Evolutionary conservation across 441 rosid genomes (phyloP), one percentile per base, ranked within the genome.

Genomic region (Erysimum cheiri): DNA sequence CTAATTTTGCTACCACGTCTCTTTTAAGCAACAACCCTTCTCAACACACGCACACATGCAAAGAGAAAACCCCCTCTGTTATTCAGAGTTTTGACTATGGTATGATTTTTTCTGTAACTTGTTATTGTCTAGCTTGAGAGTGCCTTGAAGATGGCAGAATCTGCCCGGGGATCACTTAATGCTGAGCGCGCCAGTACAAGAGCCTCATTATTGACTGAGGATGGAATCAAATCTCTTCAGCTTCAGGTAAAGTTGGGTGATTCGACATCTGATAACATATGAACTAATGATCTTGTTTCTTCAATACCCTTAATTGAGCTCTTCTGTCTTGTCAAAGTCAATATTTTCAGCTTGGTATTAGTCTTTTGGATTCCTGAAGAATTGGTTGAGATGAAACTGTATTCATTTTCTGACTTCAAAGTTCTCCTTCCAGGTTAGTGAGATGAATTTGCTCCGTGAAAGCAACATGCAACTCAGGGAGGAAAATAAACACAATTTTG

Each of bases 401-500:
- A 63, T 56, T 56, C 15, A 28, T 63, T 50, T 49, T 48, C 68
- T 73, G 58, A 73, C 64, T 56, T 69, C 31, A 36, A 29, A 28
- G 57, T 68, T 66, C 57, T 57, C 44, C 54, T 67, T 77, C 58
- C 86, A 96, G 99, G 88, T 91, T 66, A 83, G 88, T 79, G 99
- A 96, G 81, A 81, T 91, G 83, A 93, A 83, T 80, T 80, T 93
- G 76, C 92, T 96, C 74, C 97, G 97, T 33, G 99, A 93, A 85
- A 96, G 97, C 84, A 93, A 96, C 73, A 68, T 88, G 82, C 99
- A 96, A 74, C 91, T 96, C 65, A 88, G 97, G 77, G 99, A 93
- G 76, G 99, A 96, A 85, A 96, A 93, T 80, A 93, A 85, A 81
- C 88, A 96, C 79, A 96, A 91, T 85, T 93, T 96, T 76, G 97